Evolutionary conservation across 1,284 basidiomycete species (phyloP).

Genomic region (Rhodotorula sp.): DNA sequence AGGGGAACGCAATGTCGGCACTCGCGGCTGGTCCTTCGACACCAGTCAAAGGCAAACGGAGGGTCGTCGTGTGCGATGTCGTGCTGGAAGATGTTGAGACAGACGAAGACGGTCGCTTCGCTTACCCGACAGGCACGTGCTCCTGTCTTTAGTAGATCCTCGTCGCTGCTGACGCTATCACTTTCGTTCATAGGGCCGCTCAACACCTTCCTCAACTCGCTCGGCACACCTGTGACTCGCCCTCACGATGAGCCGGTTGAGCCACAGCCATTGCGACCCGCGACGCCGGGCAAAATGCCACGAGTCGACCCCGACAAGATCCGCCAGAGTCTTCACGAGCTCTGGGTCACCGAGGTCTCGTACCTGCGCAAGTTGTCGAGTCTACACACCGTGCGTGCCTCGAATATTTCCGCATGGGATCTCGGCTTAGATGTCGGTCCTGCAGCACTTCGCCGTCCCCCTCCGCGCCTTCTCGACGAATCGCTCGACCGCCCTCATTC

Average conservation of each 20-base stretch:
- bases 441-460: constrained; percentile 32
- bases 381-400: constrained; percentile 15
- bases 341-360: constrained; percentile 31
- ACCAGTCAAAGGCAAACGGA: constrained; percentile 1
- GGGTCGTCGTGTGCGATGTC: constrained; percentile 37
- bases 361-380: constrained; percentile 33
- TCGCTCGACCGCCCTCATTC: constrained; percentile 33
- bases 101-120: background rate
- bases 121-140: constrained; percentile 21
- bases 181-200: background rate
- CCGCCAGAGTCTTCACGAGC: constrained; percentile 28
- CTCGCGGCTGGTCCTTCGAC: background rate
- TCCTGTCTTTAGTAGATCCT: background rate
- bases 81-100: constrained; percentile 25
- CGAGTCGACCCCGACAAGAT: constrained; percentile 29
- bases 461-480: constrained; percentile 28
- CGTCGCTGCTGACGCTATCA: background rate
- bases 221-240: constrained; percentile 16
- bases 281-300: constrained; percentile 13
- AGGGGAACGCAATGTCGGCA: constrained; percentile 7
- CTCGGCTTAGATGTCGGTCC: background rate
- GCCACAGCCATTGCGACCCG: background rate
- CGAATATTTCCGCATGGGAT: fast-evolving
- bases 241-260: background rate
- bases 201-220: constrained; percentile 25